These are phyloP conservation scores for Oryza meyeriana DNA, from an alignment of 176 grass and related monocot genomes.

Conservation along the genomic window DNA sequence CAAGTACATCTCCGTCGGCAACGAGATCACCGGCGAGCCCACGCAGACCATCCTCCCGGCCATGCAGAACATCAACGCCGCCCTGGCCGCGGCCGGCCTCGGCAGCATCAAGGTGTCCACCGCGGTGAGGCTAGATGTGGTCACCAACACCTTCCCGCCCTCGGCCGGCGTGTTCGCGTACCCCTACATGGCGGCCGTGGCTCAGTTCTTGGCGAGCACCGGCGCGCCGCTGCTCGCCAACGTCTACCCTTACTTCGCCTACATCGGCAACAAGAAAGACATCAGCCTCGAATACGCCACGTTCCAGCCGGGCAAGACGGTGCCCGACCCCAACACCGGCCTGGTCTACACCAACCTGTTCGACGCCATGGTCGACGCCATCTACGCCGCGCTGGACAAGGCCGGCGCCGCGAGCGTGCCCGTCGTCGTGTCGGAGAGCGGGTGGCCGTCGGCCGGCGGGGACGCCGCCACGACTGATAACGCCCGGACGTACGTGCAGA, in stretches of 20 bases:
- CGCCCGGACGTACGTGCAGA: constrained; percentile 64
- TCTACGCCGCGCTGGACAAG: constrained; percentile 55
- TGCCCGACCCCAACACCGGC: constrained; percentile 32
- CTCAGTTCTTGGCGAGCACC: constrained; percentile 32
- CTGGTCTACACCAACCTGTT: constrained; percentile 53
- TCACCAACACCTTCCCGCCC: constrained; percentile 51
- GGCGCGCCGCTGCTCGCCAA: constrained; percentile 60
- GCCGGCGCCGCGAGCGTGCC: constrained; percentile 24
- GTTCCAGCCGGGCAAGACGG: constrained; percentile 44
- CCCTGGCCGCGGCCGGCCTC: constrained; percentile 5
- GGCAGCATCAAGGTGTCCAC: constrained; percentile 58
- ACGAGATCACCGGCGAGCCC: constrained; percentile 40
- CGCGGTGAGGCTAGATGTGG: constrained; percentile 20
- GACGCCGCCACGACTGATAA: constrained; percentile 27
- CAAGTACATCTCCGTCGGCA: constrained; percentile 73
- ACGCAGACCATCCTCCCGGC: constrained; percentile 52
- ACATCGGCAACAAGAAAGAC: constrained; percentile 11
- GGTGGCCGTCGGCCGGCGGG: constrained; percentile 68
- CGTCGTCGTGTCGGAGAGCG: constrained; percentile 56
- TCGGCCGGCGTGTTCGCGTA: constrained; percentile 42
- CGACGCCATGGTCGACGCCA: constrained; percentile 55
- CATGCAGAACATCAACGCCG: constrained; percentile 52
- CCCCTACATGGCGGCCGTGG: constrained; percentile 26
- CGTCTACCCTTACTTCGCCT: constrained; percentile 71
- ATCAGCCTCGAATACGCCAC: constrained; percentile 42